phyloP scores from a whole-genome alignment of 73 alveolate species.

The Paramecium pentaurelia region DNA sequence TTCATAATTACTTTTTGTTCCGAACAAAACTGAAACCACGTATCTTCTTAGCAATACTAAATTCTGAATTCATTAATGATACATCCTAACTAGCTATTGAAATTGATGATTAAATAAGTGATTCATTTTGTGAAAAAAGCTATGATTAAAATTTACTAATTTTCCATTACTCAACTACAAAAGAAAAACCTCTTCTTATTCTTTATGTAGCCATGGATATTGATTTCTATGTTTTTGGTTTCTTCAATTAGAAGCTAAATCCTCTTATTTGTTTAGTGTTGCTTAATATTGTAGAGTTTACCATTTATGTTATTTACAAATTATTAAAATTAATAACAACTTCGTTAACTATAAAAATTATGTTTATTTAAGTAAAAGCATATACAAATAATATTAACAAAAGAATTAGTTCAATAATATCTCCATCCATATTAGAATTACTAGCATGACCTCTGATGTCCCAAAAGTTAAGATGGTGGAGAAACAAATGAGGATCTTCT shows the following conservation, averaged over 20 bases:
- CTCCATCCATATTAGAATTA: neutral
- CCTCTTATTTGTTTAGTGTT: neutral
- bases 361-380: neutral
- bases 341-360: neutral
- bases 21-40: slow-evolving; percentile 24
- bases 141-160: neutral
- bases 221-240: neutral
- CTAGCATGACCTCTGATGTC: neutral
- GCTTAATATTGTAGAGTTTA: neutral
- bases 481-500: slow-evolving; percentile 4
- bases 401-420: neutral
- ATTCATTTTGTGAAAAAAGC: neutral
- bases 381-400: neutral
- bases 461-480: neutral
- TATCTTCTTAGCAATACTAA: neutral
- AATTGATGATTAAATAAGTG: neutral
- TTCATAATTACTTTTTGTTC: neutral
- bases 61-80: neutral
- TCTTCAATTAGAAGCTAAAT: neutral
- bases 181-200: slow-evolving; percentile 5
- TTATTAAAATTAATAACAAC: neutral
- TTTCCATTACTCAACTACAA: neutral
- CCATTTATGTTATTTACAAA: neutral
- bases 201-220: neutral
- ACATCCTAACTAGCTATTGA: neutral